Evolutionary conservation across 306 rosid genomes (phyloP), one percentile per base, ranked within the genome.

Genomic region (Cajanus cajan): DNA sequence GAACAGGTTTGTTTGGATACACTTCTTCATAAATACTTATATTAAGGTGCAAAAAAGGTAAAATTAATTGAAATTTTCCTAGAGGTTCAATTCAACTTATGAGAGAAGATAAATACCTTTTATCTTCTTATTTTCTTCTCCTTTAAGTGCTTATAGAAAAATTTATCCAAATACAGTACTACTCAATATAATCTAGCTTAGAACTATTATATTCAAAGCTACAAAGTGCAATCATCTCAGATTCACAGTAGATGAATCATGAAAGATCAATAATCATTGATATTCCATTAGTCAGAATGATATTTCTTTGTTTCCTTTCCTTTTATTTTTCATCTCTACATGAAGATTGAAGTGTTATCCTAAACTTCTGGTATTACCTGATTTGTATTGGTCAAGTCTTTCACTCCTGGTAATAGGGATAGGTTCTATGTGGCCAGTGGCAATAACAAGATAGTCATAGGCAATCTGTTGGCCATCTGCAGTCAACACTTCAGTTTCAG

Each of bases 381-480:
- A 83, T 86, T 78, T 83, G 88, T 61, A 92, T 54, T 94, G 86
- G 18, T 82, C 48, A 34, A 94, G 54, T 76, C 96, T 90, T 39
- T 80, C 93, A 10, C 71, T 54, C 69, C 88, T 90, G 21, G 84
- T 86, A 86, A 77, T 87, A 11, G 98, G 90, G 51, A 81, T 50
- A 82, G 81, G 51, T 3, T 89, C 86, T 10, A 82, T 9, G 73
- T 88, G 96, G 67, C 97, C 98, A 28, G 96, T 88, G 73, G 97
- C 97, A 71, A 94, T 70, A 80, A 92, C 96, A 24, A 94, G 92
- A 74, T 82, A 94, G 67, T 92, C 97, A 39, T 90, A 94, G 19
- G 88, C 8, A 78, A 94, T 73, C 3, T 45, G 74, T 33, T 74
- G 81, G 40, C 96, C 96, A 31, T 92, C 93, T 15, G 83, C 88